A percentile compares a stretch with the other conserved stretches of the same genome.
Conservation (phyloP, 2,329 filamentous ascomycete genomes). For the Trichoderma semiorbis region DNA sequence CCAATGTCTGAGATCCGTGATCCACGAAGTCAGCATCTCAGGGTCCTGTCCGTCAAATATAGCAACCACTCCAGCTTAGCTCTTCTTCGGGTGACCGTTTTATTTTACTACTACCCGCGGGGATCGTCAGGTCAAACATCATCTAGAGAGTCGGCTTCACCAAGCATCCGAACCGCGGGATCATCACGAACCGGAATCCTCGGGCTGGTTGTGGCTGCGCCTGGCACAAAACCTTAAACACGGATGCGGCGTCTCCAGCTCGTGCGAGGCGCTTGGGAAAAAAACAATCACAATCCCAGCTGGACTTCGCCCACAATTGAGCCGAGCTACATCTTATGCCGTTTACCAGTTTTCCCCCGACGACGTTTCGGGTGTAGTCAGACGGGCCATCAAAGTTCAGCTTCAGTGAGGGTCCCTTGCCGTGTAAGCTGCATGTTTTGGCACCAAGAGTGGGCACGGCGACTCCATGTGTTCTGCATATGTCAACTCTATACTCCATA, state of each 20-base stretch:
- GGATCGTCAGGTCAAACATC: not conserved
- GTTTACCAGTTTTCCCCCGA: not conserved
- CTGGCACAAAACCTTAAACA: not conserved
- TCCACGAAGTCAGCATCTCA: not conserved
- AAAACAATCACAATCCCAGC: not conserved
- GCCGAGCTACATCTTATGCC: not conserved
- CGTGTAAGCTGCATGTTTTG: not conserved
- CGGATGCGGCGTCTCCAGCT: constrained; percentile 1
- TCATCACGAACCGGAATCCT: constrained; percentile 2
- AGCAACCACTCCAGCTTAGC: not conserved
- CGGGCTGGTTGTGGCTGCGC: not conserved
- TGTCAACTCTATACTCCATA: not conserved
- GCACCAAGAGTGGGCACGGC: not conserved
- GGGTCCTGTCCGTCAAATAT: not conserved
- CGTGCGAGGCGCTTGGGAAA: not conserved
- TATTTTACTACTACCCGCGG: not conserved
- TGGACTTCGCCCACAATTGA: not conserved
- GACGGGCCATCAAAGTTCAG: not conserved
- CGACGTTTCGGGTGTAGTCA: not conserved
- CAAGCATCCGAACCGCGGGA: not conserved
- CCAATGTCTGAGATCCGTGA: not conserved
- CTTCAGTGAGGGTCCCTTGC: not conserved
- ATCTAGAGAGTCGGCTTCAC: not conserved
- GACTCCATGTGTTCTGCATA: not conserved
- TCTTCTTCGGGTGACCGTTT: not conserved